Evolutionary conservation across 805 yeast species (phyloP).

Genomic region (Starmerella cellae): DNA sequence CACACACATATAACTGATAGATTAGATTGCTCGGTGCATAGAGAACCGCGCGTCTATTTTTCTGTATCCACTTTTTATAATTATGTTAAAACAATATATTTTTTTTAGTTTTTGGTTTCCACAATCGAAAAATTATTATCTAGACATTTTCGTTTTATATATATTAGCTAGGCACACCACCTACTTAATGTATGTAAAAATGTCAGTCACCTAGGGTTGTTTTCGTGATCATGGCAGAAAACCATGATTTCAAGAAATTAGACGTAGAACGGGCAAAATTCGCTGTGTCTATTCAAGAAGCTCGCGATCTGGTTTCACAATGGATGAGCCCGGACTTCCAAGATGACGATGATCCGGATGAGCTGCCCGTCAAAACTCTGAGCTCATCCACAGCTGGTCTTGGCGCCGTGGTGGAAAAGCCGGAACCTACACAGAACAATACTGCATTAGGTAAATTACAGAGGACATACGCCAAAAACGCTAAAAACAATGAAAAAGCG

Average conservation of each 20-base stretch:
- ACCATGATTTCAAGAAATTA: slow-evolving; percentile 13
- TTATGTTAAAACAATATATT: too few relatives aligned
- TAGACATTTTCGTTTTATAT: not conserved
- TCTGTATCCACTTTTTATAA: too few relatives aligned
- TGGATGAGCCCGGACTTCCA: slow-evolving; percentile 17
- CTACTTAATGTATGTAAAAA: too few relatives aligned
- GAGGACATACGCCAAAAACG: not conserved
- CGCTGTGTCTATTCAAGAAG: slow-evolving; percentile 14
- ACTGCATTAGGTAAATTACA: slow-evolving; percentile 7
- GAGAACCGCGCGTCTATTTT: too few relatives aligned
- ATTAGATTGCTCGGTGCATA: too few relatives aligned
- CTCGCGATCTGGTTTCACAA: slow-evolving; percentile 15
- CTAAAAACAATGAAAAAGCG: not conserved
- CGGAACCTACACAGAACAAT: slow-evolving; percentile 2
- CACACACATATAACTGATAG: too few relatives aligned
- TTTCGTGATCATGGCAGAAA: not conserved
- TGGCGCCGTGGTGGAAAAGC: not conserved
- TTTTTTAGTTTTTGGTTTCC: too few relatives aligned
- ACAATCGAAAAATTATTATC: not conserved
- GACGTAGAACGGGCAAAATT: slow-evolving; percentile 19
- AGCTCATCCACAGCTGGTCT: not conserved
- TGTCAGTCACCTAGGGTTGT: not conserved
- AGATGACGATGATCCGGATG: slow-evolving; percentile 7
- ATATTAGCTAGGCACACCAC: too few relatives aligned
- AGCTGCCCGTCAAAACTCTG: not conserved